Evolutionary conservation across 441 rosid genomes (phyloP).

Genomic region (Erysimum cheiri): DNA sequence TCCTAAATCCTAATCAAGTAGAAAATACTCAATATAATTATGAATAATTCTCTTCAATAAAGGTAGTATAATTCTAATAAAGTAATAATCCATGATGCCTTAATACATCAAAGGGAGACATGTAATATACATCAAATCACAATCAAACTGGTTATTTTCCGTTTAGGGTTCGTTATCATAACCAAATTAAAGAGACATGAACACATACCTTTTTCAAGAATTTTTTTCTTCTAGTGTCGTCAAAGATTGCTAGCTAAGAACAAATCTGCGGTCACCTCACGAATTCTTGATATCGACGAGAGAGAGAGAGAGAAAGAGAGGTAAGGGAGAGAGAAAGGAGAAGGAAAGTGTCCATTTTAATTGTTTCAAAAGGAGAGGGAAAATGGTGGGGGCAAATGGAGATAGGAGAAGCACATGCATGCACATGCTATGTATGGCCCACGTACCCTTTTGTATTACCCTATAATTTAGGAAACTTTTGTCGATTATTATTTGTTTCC

Average conservation of each 20-base stretch:
- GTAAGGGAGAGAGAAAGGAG: slow-evolving; percentile 45
- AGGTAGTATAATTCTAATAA: not conserved
- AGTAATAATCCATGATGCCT: not conserved
- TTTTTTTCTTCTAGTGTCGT: not conserved
- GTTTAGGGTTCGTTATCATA: slow-evolving; percentile 30
- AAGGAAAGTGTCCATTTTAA: slow-evolving; percentile 49
- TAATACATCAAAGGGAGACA: slow-evolving; percentile 13
- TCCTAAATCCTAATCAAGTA: slow-evolving; percentile 43
- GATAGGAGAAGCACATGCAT: slow-evolving; percentile 91
- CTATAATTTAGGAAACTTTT: slow-evolving; percentile 47
- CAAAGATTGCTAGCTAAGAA: slow-evolving; percentile 26
- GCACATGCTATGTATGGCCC: slow-evolving; percentile 93
- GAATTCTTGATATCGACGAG: slow-evolving; percentile 26
- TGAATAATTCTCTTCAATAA: not conserved
- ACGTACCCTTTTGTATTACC: slow-evolving; percentile 44
- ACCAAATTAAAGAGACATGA: slow-evolving; percentile 38
- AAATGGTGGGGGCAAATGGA: slow-evolving; percentile 73
- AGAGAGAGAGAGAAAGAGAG: slow-evolving; percentile 15
- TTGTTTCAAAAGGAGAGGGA: slow-evolving; percentile 63
- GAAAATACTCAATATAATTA: not conserved
- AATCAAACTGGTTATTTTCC: slow-evolving; percentile 6
- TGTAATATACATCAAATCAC: slow-evolving; percentile 24
- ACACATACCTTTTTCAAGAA: slow-evolving; percentile 33
- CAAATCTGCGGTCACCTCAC: slow-evolving; percentile 30
- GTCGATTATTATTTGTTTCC: slow-evolving; percentile 41